These are phyloP conservation scores for Arthrinium phaeospermum DNA, from an alignment of 2,329 filamentous ascomycete species.

Conservation along the genomic window DNA sequence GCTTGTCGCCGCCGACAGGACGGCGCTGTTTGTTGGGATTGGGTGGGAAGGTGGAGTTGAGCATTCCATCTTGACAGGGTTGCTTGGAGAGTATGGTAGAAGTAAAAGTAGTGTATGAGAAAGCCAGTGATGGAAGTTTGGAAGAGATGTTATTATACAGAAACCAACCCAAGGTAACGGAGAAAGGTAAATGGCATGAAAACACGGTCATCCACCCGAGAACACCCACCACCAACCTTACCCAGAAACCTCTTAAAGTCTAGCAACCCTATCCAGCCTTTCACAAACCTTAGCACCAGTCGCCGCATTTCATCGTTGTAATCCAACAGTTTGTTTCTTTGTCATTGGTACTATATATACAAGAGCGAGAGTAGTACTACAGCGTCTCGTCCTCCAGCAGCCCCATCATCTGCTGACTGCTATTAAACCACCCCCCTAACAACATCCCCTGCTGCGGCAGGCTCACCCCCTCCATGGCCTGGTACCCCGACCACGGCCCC, in stretches of 20 bases:
- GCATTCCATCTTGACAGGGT: too few species aligned
- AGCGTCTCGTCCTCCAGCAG: constrained; percentile 63
- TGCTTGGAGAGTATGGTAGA: too few species aligned
- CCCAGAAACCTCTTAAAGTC: background rate
- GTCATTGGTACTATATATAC: background rate
- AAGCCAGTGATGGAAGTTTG: too few species aligned
- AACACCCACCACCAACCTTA: background rate
- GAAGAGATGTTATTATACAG: too few species aligned
- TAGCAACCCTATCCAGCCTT: background rate
- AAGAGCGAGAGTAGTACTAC: background rate
- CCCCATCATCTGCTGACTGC: constrained; percentile 69
- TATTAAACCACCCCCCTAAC: constrained; percentile 70
- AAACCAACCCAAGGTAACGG: too few species aligned
- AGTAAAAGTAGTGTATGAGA: too few species aligned
- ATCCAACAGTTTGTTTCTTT: background rate
- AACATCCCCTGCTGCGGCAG: constrained; percentile 46
- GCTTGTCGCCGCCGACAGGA: background rate
- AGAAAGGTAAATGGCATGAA: background rate
- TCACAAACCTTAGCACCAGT: background rate
- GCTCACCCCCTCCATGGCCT: background rate
- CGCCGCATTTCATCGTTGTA: background rate
- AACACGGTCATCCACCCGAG: background rate
- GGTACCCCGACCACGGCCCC: constrained; percentile 25
- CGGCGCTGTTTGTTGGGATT: too few species aligned
- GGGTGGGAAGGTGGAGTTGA: background rate